Conservation (phyloP, 2,329 filamentous ascomycete species). For the Passalora sequoiae region DNA sequence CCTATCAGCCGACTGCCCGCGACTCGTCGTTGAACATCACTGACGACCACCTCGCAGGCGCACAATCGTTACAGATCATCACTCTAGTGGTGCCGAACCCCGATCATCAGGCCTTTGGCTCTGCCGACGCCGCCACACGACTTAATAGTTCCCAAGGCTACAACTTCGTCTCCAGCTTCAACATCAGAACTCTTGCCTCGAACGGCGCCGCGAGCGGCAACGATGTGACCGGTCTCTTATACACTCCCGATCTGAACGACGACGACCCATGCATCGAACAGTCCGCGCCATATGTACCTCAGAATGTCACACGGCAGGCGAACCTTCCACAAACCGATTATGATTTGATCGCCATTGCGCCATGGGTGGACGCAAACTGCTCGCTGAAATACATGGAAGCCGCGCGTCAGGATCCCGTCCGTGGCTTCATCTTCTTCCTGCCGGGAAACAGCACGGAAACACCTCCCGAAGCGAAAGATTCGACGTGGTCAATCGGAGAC, state of each 20-base stretch:
- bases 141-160: constrained; percentile 30
- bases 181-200: constrained; percentile 71
- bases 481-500: constrained; percentile 66
- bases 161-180: constrained; percentile 37
- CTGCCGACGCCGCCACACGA: constrained; percentile 21
- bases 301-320: constrained; percentile 66
- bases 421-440: constrained; percentile 55
- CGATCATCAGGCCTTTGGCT: constrained; percentile 13
- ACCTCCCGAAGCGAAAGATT: constrained; percentile 61
- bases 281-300: constrained; percentile 62
- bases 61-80: constrained; percentile 26
- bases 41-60: constrained; percentile 23
- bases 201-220: constrained; percentile 58
- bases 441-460: constrained; percentile 46
- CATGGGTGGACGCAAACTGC: constrained; percentile 74
- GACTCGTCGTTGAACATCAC: constrained; percentile 5
- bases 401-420: constrained; percentile 53
- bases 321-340: constrained; percentile 64
- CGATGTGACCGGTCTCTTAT: constrained; percentile 72
- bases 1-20: not conserved
- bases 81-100: constrained; percentile 31
- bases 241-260: constrained; percentile 64
- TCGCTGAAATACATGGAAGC: constrained; percentile 64
- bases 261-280: constrained; percentile 59
- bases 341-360: constrained; percentile 73